A percentile compares a stretch with the other conserved stretches of the same genome.
phyloP scores from a whole-genome alignment of 164 flowering plant species.

The Paratinospora sagittata region DNA sequence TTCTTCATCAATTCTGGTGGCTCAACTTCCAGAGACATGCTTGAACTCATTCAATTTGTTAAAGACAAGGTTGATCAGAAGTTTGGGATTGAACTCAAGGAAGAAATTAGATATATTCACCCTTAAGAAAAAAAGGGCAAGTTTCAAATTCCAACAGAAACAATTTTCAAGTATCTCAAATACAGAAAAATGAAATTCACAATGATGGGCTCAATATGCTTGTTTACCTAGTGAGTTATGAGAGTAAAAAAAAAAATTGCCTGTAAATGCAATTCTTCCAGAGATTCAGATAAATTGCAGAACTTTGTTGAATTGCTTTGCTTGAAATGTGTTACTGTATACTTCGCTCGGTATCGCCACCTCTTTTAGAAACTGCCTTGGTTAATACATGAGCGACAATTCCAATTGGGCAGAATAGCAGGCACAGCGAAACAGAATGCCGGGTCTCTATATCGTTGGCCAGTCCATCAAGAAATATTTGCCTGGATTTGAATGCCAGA shows the following conservation, averaged over 20 bases:
- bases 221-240: no score
- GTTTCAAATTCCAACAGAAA: not conserved
- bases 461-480: conserved; percentile 74
- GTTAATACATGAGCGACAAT: conserved; percentile 63
- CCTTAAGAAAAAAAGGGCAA: not conserved
- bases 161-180: not conserved
- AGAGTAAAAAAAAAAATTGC: not conserved
- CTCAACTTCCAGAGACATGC: conserved; percentile 39
- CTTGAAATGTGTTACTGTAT: not conserved
- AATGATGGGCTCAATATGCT: no score
- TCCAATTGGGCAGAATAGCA: conserved; percentile 84
- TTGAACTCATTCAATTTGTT: conserved; percentile 32
- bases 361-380: conserved; percentile 41
- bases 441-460: conserved; percentile 72
- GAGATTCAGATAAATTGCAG: not conserved
- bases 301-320: not conserved
- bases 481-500: conserved; percentile 40
- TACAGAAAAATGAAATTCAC: no score
- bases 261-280: not conserved
- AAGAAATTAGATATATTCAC: conserved; percentile 28
- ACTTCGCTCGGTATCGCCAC: conserved; percentile 14
- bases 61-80: conserved; percentile 17
- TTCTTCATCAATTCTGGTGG: conserved; percentile 31
- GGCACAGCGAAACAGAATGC: conserved; percentile 84
- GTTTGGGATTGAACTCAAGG: conserved; percentile 13